Percentiles rank a stretch among this genome's conserved stretches.
Conservation (phyloP, 176 grass and related monocot genomes). For the Melocanna baccifera region DNA sequence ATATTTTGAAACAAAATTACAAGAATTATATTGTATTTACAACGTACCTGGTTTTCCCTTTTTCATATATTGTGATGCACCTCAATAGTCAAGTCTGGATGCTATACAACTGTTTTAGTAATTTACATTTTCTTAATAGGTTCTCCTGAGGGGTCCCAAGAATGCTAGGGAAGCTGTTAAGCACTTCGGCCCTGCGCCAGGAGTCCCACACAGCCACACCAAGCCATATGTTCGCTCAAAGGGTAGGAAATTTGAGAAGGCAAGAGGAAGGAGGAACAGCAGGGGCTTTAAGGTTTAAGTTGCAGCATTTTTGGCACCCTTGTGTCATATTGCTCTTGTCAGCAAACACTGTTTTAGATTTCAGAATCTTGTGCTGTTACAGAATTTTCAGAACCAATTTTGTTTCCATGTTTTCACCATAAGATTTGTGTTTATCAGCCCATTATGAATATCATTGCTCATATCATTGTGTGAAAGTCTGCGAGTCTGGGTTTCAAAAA, state of each 20-base stretch:
- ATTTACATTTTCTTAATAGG: slow-evolving; percentile 17
- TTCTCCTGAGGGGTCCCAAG: slow-evolving; percentile 73
- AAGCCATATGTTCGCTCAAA: slow-evolving; percentile 79
- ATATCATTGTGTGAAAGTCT: background rate
- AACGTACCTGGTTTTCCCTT: background rate
- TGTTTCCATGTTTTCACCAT: background rate
- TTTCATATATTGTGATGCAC: background rate
- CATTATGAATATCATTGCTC: background rate
- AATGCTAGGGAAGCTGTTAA: slow-evolving; percentile 75
- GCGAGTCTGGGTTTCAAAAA: background rate
- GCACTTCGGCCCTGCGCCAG: slow-evolving; percentile 72
- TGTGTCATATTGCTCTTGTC: background rate
- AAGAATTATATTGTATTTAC: background rate
- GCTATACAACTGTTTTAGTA: background rate
- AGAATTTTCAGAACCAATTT: background rate
- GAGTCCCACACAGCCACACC: slow-evolving; percentile 78
- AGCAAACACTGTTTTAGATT: slow-evolving; percentile 15
- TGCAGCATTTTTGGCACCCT: background rate
- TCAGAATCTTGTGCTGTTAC: background rate
- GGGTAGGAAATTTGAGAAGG: slow-evolving; percentile 85
- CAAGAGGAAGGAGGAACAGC: slow-evolving; percentile 71
- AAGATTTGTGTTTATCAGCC: background rate
- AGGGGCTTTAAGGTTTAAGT: slow-evolving; percentile 68
- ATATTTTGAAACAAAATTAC: background rate
- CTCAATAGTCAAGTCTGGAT: background rate